Conservation (phyloP, 805 yeast species). For the Sugiyamaella smithiae region DNA sequence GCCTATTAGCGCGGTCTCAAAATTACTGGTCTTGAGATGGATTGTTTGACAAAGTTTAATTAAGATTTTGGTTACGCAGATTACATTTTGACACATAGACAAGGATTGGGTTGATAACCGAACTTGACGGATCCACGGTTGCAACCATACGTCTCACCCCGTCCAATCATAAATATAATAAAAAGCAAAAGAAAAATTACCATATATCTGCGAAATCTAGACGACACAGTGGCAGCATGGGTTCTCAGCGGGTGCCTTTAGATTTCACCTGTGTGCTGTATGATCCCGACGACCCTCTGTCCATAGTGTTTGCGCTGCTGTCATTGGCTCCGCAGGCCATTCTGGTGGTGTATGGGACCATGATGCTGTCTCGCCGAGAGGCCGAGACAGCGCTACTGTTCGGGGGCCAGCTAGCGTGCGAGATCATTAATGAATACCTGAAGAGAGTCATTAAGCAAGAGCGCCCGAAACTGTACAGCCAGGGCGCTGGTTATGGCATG, state of each 20-base stretch:
- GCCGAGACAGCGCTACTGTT: slow-evolving; percentile 80
- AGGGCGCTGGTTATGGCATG: slow-evolving; percentile 79
- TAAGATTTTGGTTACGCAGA: background rate
- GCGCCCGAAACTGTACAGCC: slow-evolving; percentile 50
- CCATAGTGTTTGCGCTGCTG: slow-evolving; percentile 62
- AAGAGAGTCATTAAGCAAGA: slow-evolving; percentile 66
- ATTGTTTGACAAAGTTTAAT: background rate
- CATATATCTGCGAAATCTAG: too few relatives aligned
- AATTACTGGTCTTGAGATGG: slow-evolving; percentile 1
- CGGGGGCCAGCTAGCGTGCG: slow-evolving; percentile 81
- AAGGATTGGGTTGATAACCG: background rate
- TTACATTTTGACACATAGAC: background rate
- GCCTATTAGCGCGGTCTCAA: background rate
- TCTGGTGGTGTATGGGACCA: slow-evolving; percentile 74
- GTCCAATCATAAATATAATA: too few relatives aligned
- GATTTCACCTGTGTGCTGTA: slow-evolving; percentile 86
- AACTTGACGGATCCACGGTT: too few relatives aligned
- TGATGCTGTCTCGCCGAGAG: slow-evolving; percentile 81
- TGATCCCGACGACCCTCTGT: slow-evolving; percentile 59
- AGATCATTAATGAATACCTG: slow-evolving; percentile 63
- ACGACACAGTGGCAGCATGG: too few relatives aligned
- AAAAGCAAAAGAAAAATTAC: too few relatives aligned
- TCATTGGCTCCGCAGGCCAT: slow-evolving; percentile 79
- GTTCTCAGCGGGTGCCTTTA: slow-evolving; percentile 41
- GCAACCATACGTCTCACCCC: too few relatives aligned